Percentiles rank a stretch among this genome's conserved stretches.
Evolutionary conservation across 2,329 filamentous ascomycete genomes (phyloP).

Genomic region (Scedosporium aurantiacum): DNA sequence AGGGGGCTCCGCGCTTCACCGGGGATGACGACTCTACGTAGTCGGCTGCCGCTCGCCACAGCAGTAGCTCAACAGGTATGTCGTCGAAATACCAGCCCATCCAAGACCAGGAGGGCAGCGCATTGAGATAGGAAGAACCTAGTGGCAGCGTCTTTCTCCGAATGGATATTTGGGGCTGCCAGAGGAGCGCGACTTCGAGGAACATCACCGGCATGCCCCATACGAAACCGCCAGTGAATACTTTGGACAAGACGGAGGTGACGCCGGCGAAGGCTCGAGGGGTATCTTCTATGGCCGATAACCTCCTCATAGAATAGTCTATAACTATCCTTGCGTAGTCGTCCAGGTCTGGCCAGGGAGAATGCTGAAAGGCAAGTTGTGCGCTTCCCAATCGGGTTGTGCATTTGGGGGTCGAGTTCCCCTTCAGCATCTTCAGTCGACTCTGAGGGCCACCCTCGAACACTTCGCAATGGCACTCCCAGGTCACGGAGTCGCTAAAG

Average conservation of each 20-base stretch:
- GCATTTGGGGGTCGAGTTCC: conserved; percentile 19
- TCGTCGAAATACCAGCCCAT: conserved; percentile 37
- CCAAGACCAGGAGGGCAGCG: conserved; percentile 34
- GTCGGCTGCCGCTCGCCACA: conserved; percentile 32
- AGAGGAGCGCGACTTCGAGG: conserved; percentile 31
- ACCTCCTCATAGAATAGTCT: conserved; percentile 28
- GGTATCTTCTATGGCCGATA: conserved; percentile 30
- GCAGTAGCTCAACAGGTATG: conserved; percentile 27
- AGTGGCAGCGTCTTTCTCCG: conserved; percentile 16
- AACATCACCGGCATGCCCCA: conserved; percentile 37
- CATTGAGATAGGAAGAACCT: conserved; percentile 2
- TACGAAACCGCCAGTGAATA: conserved; percentile 30
- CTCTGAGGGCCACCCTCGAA: conserved; percentile 24
- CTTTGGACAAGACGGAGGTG: conserved; percentile 28
- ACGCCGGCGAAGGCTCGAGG: conserved; percentile 31
- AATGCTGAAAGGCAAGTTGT: conserved; percentile 26
- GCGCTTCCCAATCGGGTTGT: conserved; percentile 20
- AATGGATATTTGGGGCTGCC: conserved; percentile 32
- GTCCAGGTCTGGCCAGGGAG: conserved; percentile 34
- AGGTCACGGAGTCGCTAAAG: conserved; percentile 30
- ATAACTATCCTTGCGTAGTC: conserved; percentile 32
- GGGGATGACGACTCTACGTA: conserved; percentile 27
- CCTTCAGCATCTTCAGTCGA: conserved; percentile 13
- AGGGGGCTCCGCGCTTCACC: conserved; percentile 19
- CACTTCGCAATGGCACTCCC: conserved; percentile 34